phyloP scores from a whole-genome alignment of 192 early-diverging fungal genomes.

The Backusella tuberculispora region DNA sequence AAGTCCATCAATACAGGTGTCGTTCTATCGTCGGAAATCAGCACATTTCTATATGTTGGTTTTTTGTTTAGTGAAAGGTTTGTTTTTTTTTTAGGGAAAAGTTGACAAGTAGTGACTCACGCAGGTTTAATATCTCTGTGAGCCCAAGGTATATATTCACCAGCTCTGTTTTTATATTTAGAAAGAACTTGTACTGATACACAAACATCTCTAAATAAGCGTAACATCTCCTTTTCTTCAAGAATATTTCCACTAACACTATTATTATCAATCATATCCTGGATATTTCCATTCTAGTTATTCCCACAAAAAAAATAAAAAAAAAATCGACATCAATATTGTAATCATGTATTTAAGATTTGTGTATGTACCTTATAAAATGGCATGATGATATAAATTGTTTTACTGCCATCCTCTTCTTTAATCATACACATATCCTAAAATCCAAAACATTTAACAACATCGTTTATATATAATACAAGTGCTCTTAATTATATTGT shows the following conservation, averaged over 20 bases:
- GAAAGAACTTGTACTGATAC: constrained; percentile 60
- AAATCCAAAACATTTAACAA: not conserved
- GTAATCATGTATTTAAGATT: not conserved
- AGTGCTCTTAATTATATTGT: too few species aligned
- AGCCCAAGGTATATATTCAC: constrained; percentile 49
- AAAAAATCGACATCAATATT: not conserved
- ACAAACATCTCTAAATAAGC: constrained; percentile 62
- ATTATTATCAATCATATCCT: constrained; percentile 58
- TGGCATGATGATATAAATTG: constrained; percentile 72
- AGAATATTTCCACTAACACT: constrained; percentile 48
- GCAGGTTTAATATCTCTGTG: constrained; percentile 76
- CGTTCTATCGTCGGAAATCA: constrained; percentile 62
- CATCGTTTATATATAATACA: not conserved
- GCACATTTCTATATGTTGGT: constrained; percentile 51
- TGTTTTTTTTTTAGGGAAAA: not conserved
- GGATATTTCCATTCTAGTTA: constrained; percentile 50
- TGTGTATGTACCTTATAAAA: constrained; percentile 51
- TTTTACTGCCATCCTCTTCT: constrained; percentile 52
- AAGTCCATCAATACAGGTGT: constrained; percentile 73
- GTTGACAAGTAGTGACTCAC: constrained; percentile 27
- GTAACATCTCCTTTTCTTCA: constrained; percentile 59
- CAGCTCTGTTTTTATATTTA: constrained; percentile 37
- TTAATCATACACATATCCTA: constrained; percentile 58
- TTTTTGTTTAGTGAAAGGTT: not conserved
- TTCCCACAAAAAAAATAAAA: not conserved